These are phyloP conservation scores for Graphilbum sp. DNA, from an alignment of 2,329 filamentous ascomycete species.

Conservation along the genomic window DNA sequence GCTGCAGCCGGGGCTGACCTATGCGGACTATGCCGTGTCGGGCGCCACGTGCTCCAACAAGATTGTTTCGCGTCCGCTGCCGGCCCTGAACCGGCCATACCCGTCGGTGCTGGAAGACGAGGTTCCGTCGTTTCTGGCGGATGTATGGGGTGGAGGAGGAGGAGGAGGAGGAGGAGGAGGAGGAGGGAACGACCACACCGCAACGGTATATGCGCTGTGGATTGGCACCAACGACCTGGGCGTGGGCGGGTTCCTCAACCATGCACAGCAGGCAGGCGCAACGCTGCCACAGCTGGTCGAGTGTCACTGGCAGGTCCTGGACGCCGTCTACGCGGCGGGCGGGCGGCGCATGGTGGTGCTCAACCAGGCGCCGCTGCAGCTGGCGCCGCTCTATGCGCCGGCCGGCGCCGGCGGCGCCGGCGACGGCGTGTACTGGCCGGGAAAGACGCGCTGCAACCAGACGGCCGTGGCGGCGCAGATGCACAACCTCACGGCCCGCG, in stretches of 20 bases:
- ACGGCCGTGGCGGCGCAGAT: constrained; percentile 31
- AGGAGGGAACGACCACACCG: no score
- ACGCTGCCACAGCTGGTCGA: constrained; percentile 49
- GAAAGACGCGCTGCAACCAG: constrained; percentile 28
- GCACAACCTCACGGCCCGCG: constrained; percentile 29
- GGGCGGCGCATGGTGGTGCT: constrained; percentile 57
- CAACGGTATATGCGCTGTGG: constrained; percentile 64
- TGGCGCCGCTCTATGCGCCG: constrained; percentile 49
- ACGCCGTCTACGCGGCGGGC: constrained; percentile 46
- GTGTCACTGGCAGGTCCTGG: constrained; percentile 46
- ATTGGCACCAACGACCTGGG: constrained; percentile 73
- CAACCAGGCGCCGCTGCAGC: constrained; percentile 50
- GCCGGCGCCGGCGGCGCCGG: constrained; percentile 18
- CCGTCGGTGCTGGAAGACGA: constrained; percentile 48
- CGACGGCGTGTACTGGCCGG: constrained; percentile 27
- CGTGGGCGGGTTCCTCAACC: constrained; percentile 45
- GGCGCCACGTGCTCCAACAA: constrained; percentile 60
- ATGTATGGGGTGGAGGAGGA: no score
- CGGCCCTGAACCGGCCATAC: constrained; percentile 34
- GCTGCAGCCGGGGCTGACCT: constrained; percentile 36
- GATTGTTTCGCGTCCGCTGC: constrained; percentile 39
- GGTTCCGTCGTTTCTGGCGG: constrained; percentile 37
- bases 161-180: no score
- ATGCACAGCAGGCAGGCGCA: constrained; percentile 40
- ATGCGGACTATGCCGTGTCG: constrained; percentile 54